Conservation (phyloP, 352 stramenopile genomes). For the Pythium pyrilobum region DNA sequence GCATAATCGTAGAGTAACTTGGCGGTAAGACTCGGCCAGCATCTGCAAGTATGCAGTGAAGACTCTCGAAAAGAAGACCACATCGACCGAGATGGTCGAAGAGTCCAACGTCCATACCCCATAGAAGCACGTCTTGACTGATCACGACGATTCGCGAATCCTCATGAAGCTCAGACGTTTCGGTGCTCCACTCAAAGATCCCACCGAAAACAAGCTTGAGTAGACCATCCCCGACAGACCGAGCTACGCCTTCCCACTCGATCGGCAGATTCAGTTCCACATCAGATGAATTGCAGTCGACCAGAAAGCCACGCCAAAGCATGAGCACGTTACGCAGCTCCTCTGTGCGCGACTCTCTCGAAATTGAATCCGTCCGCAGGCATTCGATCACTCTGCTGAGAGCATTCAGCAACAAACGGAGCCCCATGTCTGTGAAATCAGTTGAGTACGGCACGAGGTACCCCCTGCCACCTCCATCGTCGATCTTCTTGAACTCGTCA, state of each 20-base stretch:
- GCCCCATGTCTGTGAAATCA: conserved; percentile 45
- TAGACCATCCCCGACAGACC: neutral
- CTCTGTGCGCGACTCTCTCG: neutral
- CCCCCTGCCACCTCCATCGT: conserved; percentile 12
- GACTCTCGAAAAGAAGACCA: conserved; percentile 3
- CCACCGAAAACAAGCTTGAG: conserved; percentile 3
- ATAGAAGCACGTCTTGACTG: conserved; percentile 15
- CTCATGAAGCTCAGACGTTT: neutral
- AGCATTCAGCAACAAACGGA: conserved; percentile 21
- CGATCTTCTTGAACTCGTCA: conserved; percentile 25
- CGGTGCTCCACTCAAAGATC: neutral
- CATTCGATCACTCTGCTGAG: too few species aligned
- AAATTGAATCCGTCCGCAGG: neutral
- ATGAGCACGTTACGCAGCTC: neutral
- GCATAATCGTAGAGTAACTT: conserved; percentile 12
- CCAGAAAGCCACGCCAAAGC: conserved; percentile 11
- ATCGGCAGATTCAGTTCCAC: neutral
- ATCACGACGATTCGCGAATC: neutral
- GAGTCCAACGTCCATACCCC: conserved; percentile 13
- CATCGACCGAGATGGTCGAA: conserved; percentile 8
- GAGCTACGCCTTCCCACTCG: neutral
- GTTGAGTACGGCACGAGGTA: conserved; percentile 62
- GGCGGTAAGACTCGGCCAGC: neutral
- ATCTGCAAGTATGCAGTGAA: neutral
- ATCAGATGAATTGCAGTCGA: conserved; percentile 13